These are phyloP conservation scores for Sporothrix inflata DNA, from an alignment of 2,329 filamentous ascomycete species.

Conservation along the genomic window DNA sequence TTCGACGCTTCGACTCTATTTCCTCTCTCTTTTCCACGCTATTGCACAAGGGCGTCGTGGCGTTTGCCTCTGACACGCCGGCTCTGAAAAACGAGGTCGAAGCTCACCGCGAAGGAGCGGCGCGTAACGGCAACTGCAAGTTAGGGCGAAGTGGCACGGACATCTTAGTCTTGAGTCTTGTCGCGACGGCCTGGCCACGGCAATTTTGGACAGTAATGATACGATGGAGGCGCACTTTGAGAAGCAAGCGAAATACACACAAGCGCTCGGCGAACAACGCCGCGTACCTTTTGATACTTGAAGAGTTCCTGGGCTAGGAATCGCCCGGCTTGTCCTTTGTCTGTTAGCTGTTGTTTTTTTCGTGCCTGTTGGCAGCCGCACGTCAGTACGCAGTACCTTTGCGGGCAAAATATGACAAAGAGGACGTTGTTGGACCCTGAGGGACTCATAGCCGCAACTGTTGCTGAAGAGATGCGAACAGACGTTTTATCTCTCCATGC, in stretches of 20 bases:
- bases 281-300: too few relatives aligned
- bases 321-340: too few relatives aligned
- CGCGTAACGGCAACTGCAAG: not conserved
- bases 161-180: not conserved
- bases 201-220: not conserved
- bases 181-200: not conserved
- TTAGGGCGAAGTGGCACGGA: slow-evolving; percentile 6
- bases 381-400: too few relatives aligned
- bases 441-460: not conserved
- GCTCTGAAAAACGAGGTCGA: not conserved
- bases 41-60: too few relatives aligned
- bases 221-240: not conserved
- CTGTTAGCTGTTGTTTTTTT: too few relatives aligned
- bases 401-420: too few relatives aligned
- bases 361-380: too few relatives aligned
- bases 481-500: not conserved
- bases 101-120: not conserved
- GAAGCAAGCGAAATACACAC: not conserved
- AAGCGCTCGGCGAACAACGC: too few relatives aligned
- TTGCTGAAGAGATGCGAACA: not conserved
- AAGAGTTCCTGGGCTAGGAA: too few relatives aligned
- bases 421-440: too few relatives aligned
- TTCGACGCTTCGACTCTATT: too few relatives aligned
- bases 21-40: too few relatives aligned
- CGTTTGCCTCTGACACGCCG: not conserved